Evolutionary conservation across 148 eudicot species (phyloP), one percentile per base, ranked within the genome.

Genomic region (Simmondsia chinensis): DNA sequence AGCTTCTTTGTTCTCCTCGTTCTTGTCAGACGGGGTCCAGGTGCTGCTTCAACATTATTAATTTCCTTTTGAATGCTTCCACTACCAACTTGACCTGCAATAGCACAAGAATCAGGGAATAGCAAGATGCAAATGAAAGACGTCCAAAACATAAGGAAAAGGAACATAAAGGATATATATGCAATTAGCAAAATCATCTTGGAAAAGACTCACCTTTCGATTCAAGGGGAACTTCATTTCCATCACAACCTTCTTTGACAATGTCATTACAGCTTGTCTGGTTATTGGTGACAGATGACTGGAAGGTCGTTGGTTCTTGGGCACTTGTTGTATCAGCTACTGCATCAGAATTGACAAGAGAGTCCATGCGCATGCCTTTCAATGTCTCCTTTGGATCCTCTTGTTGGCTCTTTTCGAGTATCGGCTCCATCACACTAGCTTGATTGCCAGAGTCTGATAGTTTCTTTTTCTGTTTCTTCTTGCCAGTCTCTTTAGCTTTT

Each of bases 1-100:
- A 27, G n/a, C 38, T 69, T 66, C 69, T 66, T 60, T 20, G 44
- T 30, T 22, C 25, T 58, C 46, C 47, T 64, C 20, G 36, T 14
- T 30, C 38, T 61, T 48, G 56, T 63, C n/a, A 20, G 54, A 45
- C 46, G 34, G 27, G 50, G 40, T 50, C 19, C 31, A 23, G 45
- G 17, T 14, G 54, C 48, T 50, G 14, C 13, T 18, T 35, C 60
- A 42, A 50, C 20, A n/a, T 51, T 44, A 44, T 43, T 42, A 51
- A 4, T 46, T 50, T 30, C 59, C 23, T 42, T 50, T 39, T 51
- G 51, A 35, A 33, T 31, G 48, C 21, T 63, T 37, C 56, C 46
- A 52, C n/a, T 43, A 29, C 29, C 59, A 16, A 52, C 29, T 27
- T 24, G 33, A 39, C 15, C 52, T 31, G 14, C 40, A 35, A 12